Evolutionary conservation across 2,329 filamentous ascomycete species (phyloP).

Genomic region (Cadophora gregata): DNA sequence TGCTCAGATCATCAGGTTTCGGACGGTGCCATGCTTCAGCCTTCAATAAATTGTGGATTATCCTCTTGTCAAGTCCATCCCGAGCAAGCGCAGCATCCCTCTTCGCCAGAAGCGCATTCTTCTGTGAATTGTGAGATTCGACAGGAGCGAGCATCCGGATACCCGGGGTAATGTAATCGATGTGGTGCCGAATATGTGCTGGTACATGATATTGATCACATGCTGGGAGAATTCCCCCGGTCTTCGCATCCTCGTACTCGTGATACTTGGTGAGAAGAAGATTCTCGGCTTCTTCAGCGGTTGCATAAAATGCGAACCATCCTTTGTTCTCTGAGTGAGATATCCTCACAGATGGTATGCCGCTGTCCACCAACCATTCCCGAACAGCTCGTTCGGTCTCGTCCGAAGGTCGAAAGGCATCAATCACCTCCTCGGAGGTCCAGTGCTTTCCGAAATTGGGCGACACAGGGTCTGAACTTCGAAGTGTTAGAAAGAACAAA

Average conservation of each 20-base stretch:
- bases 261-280: constrained; percentile 46
- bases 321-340: constrained; percentile 47
- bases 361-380: constrained; percentile 44
- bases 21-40: background rate
- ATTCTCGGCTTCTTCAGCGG: constrained; percentile 44
- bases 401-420: constrained; percentile 43
- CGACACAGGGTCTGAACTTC: constrained; percentile 39
- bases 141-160: background rate
- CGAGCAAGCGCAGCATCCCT: constrained; percentile 16
- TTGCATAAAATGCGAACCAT: constrained; percentile 48
- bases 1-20: constrained; percentile 49
- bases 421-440: constrained; percentile 43
- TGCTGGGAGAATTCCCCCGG: background rate
- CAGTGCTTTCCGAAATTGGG: constrained; percentile 46
- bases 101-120: constrained; percentile 8
- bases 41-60: constrained; percentile 11
- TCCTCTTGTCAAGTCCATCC: constrained; percentile 24
- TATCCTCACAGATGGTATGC: constrained; percentile 43
- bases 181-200: background rate
- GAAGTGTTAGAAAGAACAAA: constrained; percentile 2
- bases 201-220: background rate
- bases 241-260: constrained; percentile 52
- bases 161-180: background rate
- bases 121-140: background rate
- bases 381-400: constrained; percentile 44